These are phyloP conservation scores for Drosera capensis DNA, from an alignment of 148 eudicot genomes.

Conservation along the genomic window DNA sequence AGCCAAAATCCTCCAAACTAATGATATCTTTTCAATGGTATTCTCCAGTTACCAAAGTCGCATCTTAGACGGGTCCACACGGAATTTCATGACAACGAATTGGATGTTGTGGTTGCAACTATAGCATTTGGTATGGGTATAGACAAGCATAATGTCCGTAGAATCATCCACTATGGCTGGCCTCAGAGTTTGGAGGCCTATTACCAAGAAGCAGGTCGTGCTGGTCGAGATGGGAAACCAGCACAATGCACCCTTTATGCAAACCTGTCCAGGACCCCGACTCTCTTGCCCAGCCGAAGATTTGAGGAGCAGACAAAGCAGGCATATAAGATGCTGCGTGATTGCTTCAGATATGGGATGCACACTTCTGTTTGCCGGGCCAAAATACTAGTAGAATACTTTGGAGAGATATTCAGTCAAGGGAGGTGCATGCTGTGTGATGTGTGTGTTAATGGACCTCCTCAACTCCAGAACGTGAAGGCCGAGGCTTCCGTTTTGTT, in stretches of 20 bases:
- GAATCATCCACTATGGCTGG: constrained; percentile 90
- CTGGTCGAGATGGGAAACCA: constrained; percentile 78
- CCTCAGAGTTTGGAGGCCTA: constrained; percentile 96
- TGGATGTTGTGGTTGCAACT: constrained; percentile 80
- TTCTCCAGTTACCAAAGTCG: constrained; percentile 56
- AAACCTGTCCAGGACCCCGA: constrained; percentile 39
- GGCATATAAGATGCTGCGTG: constrained; percentile 72
- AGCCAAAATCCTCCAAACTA: no score
- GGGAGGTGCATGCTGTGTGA: constrained; percentile 62
- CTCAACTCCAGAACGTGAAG: constrained; percentile 45
- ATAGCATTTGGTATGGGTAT: constrained; percentile 97
- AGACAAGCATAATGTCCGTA: constrained; percentile 71
- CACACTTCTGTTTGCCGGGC: constrained; percentile 64
- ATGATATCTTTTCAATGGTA: background rate
- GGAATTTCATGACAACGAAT: constrained; percentile 61
- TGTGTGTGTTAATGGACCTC: constrained; percentile 58
- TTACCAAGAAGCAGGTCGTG: constrained; percentile 97
- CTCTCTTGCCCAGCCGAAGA: constrained; percentile 70
- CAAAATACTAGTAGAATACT: constrained; percentile 72
- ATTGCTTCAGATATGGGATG: constrained; percentile 90
- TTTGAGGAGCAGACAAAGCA: constrained; percentile 60
- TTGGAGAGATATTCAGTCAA: constrained; percentile 57
- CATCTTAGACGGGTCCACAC: constrained; percentile 74
- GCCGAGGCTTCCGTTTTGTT: constrained; percentile 49
- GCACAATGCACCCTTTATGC: constrained; percentile 79